Conservation (phyloP, 257 asterid species). For the Jasminum sambac region DNA sequence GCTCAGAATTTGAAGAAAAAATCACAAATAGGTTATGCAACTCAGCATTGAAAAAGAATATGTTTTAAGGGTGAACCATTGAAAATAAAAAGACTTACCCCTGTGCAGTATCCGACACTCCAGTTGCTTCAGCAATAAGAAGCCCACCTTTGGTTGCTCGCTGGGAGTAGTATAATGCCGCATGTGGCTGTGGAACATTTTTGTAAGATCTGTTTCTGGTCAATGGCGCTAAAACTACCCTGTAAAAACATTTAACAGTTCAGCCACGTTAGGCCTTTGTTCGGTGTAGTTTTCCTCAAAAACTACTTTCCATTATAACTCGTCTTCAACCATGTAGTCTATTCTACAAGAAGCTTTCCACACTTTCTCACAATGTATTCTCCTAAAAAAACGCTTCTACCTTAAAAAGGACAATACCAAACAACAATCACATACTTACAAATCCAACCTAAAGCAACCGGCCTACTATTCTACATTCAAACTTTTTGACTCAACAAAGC, state of each 20-base stretch:
- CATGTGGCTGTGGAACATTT: constrained; percentile 36
- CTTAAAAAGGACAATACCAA: no score
- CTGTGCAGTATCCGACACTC: constrained; percentile 29
- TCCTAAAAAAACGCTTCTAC: no score
- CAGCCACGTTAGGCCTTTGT: neutral
- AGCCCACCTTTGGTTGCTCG: constrained; percentile 35
- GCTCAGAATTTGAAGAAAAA: neutral
- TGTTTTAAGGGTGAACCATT: neutral
- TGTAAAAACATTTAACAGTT: constrained; percentile 8
- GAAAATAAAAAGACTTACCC: constrained; percentile 14
- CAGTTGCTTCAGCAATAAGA: constrained; percentile 43
- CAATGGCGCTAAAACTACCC: constrained; percentile 36
- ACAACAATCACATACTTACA: no score
- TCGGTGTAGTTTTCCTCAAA: no score
- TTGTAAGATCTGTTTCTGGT: constrained; percentile 35
- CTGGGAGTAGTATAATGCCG: constrained; percentile 32
- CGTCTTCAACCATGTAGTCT: no score
- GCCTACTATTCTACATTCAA: neutral
- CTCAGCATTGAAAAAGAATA: neutral
- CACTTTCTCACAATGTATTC: no score
- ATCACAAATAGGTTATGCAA: neutral
- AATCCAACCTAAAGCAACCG: neutral
- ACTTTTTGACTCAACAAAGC: neutral
- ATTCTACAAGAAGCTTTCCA: no score
- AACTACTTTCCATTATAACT: no score